A percentile compares a stretch with the other conserved stretches of the same genome.
Evolutionary conservation across 768 basidiomycete genomes (phyloP).

Genomic region (Cystofilobasidium ferigula): DNA sequence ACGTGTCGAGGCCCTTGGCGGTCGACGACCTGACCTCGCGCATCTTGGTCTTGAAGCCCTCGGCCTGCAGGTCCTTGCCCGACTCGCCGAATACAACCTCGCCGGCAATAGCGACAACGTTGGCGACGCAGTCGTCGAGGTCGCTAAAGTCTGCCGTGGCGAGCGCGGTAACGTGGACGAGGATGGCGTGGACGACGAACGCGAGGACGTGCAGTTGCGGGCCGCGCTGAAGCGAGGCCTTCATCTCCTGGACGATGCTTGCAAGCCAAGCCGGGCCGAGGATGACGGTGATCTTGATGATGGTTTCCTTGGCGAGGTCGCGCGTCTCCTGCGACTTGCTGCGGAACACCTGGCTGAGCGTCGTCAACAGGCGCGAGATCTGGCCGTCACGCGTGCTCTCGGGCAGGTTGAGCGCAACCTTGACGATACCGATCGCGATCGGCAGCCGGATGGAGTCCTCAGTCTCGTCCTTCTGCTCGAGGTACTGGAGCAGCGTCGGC

Average conservation of each 20-base stretch:
- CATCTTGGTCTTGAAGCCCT: conserved; percentile 90
- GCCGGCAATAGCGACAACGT: conserved; percentile 66
- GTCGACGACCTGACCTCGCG: conserved; percentile 75
- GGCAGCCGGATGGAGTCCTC: conserved; percentile 83
- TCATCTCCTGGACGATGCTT: conserved; percentile 62
- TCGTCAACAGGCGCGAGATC: conserved; percentile 63
- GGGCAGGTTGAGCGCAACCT: conserved; percentile 72
- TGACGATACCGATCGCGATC: conserved; percentile 71
- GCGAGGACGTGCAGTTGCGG: conserved; percentile 91
- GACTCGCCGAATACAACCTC: conserved; percentile 93
- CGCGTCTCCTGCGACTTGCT: conserved; percentile 87
- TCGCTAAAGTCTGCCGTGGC: conserved; percentile 46
- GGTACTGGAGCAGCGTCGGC: conserved; percentile 63
- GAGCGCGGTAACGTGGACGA: conserved; percentile 64
- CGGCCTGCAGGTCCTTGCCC: conserved; percentile 71
- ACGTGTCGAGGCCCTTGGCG: conserved; percentile 74
- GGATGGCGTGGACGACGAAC: conserved; percentile 64
- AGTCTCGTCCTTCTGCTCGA: conserved; percentile 70
- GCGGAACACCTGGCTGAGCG: conserved; percentile 78
- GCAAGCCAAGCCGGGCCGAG: conserved; percentile 67
- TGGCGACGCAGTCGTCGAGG: conserved; percentile 66
- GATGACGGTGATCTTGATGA: conserved; percentile 63
- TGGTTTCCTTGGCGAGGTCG: conserved; percentile 69
- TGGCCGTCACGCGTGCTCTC: conserved; percentile 52
- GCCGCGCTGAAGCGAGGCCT: conserved; percentile 73